These are phyloP conservation scores for Backusella australiensis DNA, from an alignment of 192 early-diverging fungal species.

Conservation along the genomic window DNA sequence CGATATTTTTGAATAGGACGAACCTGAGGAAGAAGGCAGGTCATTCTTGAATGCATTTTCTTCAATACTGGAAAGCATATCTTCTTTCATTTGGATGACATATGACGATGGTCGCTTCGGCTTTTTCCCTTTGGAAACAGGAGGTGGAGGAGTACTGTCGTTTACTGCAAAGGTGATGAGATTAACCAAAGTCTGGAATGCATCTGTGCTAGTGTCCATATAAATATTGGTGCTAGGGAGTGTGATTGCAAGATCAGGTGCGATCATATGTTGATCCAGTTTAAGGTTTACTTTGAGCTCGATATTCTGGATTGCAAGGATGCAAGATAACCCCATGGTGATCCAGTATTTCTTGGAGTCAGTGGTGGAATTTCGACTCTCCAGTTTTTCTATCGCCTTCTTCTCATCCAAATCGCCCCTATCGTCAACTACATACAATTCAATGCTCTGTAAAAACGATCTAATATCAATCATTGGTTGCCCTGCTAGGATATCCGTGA, in stretches of 20 bases:
- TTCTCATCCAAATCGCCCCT: slow-evolving; percentile 19
- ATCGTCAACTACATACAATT: slow-evolving; percentile 53
- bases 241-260: slow-evolving; percentile 4
- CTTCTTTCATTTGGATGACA: background rate
- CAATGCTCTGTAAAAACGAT: slow-evolving; percentile 48
- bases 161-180: slow-evolving; percentile 46
- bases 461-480: slow-evolving; percentile 57
- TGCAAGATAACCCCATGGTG: slow-evolving; percentile 7
- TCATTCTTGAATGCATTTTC: slow-evolving; percentile 48
- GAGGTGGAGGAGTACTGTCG: slow-evolving; percentile 7
- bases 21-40: background rate
- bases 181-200: slow-evolving; percentile 54
- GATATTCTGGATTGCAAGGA: slow-evolving; percentile 3
- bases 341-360: slow-evolving; percentile 29
- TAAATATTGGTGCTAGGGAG: slow-evolving; percentile 38
- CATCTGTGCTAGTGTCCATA: slow-evolving; percentile 64
- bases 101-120: background rate
- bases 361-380: background rate
- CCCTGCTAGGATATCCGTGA: slow-evolving; percentile 56
- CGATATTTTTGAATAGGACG: background rate
- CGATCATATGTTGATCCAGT: background rate
- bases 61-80: slow-evolving; percentile 48
- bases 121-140: background rate
- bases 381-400: slow-evolving; percentile 29
- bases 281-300: slow-evolving; percentile 22